Conservation (phyloP, 1,284 basidiomycete species). For the Butyriboletus appendiculatus region DNA sequence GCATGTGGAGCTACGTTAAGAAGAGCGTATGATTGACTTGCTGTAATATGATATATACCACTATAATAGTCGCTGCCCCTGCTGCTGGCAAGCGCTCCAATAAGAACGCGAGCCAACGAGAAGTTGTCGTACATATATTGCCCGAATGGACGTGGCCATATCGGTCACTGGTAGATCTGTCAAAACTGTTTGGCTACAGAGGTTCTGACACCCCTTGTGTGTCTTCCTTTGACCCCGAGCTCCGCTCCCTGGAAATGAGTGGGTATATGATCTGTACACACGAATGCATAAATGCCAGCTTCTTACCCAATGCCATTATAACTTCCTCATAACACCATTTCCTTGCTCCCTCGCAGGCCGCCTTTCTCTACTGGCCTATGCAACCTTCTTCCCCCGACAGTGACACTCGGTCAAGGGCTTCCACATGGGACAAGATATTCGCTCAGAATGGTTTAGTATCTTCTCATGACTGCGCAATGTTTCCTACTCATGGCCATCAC, state of each 20-base stretch:
- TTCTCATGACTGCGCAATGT: constrained; percentile 38
- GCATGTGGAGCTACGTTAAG: constrained; percentile 92
- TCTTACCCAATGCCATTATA: constrained; percentile 36
- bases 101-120: constrained; percentile 37
- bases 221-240: constrained; percentile 46
- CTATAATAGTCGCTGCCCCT: constrained; percentile 32
- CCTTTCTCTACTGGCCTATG: constrained; percentile 30
- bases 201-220: constrained; percentile 44
- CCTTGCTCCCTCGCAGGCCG: constrained; percentile 24
- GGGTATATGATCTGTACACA: constrained; percentile 42
- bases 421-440: constrained; percentile 39
- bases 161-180: constrained; percentile 48
- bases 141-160: constrained; percentile 46
- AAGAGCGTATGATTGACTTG: constrained; percentile 59
- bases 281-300: constrained; percentile 40
- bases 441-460: constrained; percentile 42
- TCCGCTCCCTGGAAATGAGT: constrained; percentile 44
- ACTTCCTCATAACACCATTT: constrained; percentile 28
- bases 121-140: constrained; percentile 36
- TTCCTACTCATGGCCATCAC: constrained; percentile 35
- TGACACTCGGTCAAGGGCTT: constrained; percentile 32
- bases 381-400: constrained; percentile 30
- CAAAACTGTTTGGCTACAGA: constrained; percentile 47
- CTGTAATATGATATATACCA: constrained; percentile 51
- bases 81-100: constrained; percentile 40